These are phyloP conservation scores for Metschnikowia continentalis DNA, from an alignment of 805 yeast species.

Conservation along the genomic window DNA sequence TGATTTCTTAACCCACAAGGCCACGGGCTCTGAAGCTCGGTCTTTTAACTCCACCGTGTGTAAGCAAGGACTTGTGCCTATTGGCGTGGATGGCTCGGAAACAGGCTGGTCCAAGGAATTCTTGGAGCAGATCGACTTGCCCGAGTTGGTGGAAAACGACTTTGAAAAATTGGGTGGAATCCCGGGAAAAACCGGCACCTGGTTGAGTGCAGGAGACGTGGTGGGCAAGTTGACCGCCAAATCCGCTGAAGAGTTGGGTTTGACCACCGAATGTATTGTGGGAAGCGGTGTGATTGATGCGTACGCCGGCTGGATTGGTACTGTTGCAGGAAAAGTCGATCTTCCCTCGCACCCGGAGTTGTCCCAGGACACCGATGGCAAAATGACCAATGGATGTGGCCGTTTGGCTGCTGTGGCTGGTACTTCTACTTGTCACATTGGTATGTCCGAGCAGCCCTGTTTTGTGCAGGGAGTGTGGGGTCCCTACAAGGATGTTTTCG, in stretches of 20 bases:
- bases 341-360: slow-evolving; percentile 49
- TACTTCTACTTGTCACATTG: slow-evolving; percentile 94
- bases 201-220: slow-evolving; percentile 82
- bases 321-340: slow-evolving; percentile 87
- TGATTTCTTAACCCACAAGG: slow-evolving; percentile 86
- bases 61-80: slow-evolving; percentile 92
- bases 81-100: slow-evolving; percentile 80
- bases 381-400: slow-evolving; percentile 63
- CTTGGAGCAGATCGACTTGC: slow-evolving; percentile 60
- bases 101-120: slow-evolving; percentile 91
- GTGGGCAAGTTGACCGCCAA: slow-evolving; percentile 66
- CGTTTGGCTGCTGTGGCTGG: slow-evolving; percentile 98
- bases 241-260: slow-evolving; percentile 81
- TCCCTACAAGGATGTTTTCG: slow-evolving; percentile 89
- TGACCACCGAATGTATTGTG: slow-evolving; percentile 74
- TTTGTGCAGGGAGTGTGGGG: slow-evolving; percentile 99
- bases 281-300: slow-evolving; percentile 98
- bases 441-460: slow-evolving; percentile 75
- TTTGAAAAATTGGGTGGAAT: slow-evolving; percentile 82
- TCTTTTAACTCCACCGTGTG: slow-evolving; percentile 89
- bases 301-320: slow-evolving; percentile 98
- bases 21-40: slow-evolving; percentile 83
- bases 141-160: slow-evolving; percentile 72
- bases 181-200: slow-evolving; percentile 65
- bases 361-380: slow-evolving; percentile 39